Evolutionary conservation across 306 rosid genomes (phyloP), one percentile per base, ranked within the genome.

Genomic region (Sesbania bispinosa): DNA sequence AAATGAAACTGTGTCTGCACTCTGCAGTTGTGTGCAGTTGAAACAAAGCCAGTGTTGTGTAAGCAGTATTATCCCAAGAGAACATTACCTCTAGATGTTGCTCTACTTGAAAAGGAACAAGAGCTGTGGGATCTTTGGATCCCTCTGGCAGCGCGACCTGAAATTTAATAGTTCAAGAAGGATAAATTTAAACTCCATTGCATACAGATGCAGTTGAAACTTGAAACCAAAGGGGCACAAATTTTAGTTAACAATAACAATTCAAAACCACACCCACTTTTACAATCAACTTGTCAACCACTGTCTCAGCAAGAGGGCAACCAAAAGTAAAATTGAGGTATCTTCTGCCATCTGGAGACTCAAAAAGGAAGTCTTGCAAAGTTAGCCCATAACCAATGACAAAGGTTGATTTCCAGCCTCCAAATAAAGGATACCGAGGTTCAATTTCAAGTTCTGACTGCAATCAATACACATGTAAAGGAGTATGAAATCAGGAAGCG

Each of bases 391-490:
- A 94, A 43, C 99, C 96, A 53, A 94, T 83, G 65, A 89, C 70
- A 81, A 94, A 94, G 41, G 97, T 87, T 74, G 97, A 75, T 86
- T 89, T 91, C 99, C 99, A 94, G 55, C 99, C 99, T 70, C 99
- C 99, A 84, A 94, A 94, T 43, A 94, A 82, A 75, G 99, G 99
- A 86, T 91, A 94, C 16, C 97, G 81, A 46, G 99, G 99, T 78
- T 94, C 97, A 86, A 94, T 53, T 82, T 91, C 96, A 75, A 94
- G 99, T 67, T 89, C 99, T 52, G 99, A 91, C 99, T 94, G 96
- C 79, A 77, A 79, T 45, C 45, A 16, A 77, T 4, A 76, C 63
- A 62, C 57, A 69, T 62, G 68, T 57, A 45, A 74, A 48, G 36
- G 53, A 60, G 51, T 23, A 35, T 38, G 47, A 62, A 20, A 67